A percentile compares a stretch with the other conserved stretches of the same genome.
Conservation (phyloP, 2,329 filamentous ascomycete species). For the Cladosporium sp. region DNA sequence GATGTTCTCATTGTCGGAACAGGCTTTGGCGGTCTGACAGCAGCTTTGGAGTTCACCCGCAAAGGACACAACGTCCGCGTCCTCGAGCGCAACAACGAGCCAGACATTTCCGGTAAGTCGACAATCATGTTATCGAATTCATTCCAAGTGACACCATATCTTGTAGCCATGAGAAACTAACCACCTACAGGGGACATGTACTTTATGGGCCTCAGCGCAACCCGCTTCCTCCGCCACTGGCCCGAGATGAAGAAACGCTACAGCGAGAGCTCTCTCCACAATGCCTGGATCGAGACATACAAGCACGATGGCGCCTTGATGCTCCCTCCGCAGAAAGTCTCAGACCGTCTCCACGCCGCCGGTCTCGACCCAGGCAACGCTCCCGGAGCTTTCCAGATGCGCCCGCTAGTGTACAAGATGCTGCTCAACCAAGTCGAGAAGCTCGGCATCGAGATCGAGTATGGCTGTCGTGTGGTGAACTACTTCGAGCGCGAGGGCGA, state of each 20-base stretch:
- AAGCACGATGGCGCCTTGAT: slow-evolving; percentile 54
- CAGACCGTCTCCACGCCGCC: slow-evolving; percentile 50
- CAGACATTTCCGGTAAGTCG: slow-evolving; percentile 52
- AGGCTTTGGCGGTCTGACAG: slow-evolving; percentile 30
- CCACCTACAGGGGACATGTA: slow-evolving; percentile 54
- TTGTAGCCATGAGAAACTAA: neutral
- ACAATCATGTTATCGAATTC: no score
- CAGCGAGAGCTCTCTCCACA: slow-evolving; percentile 53
- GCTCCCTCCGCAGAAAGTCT: slow-evolving; percentile 50
- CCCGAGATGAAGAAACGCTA: slow-evolving; percentile 54
- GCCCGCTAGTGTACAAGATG: slow-evolving; percentile 57
- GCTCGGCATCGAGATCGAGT: slow-evolving; percentile 45
- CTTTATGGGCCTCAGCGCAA: slow-evolving; percentile 59
- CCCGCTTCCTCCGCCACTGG: slow-evolving; percentile 56
- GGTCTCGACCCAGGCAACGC: slow-evolving; percentile 50
- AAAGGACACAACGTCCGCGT: slow-evolving; percentile 31
- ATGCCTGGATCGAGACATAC: slow-evolving; percentile 57
- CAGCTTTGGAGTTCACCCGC: slow-evolving; percentile 30
- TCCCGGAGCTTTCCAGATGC: slow-evolving; percentile 58
- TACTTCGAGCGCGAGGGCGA: slow-evolving; percentile 42
- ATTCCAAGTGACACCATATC: no score
- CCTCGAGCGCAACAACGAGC: slow-evolving; percentile 42
- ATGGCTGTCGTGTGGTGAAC: slow-evolving; percentile 44
- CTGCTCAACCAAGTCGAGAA: slow-evolving; percentile 51
- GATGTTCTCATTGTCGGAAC: slow-evolving; percentile 32